phyloP scores from a whole-genome alignment of 768 basidiomycete species.

The Cystofilobasidium bisporidii region DNA sequence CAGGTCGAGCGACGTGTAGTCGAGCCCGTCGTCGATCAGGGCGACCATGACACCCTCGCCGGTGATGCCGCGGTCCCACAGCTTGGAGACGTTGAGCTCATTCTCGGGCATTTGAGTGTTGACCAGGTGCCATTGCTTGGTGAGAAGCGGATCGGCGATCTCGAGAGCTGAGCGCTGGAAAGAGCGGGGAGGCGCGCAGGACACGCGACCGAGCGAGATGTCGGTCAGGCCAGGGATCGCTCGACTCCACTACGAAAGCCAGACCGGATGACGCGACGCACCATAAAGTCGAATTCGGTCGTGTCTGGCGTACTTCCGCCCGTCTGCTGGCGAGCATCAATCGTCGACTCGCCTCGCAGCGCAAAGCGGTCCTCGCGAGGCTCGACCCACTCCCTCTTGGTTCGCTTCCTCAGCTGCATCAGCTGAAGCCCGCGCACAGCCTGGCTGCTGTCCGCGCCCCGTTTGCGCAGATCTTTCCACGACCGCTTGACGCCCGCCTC shows the following conservation, averaged over 20 bases:
- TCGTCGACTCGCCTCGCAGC: neutral
- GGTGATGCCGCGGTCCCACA: conserved; percentile 85
- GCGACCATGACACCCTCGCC: conserved; percentile 79
- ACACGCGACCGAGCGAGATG: neutral
- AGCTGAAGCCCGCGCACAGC: conserved; percentile 54
- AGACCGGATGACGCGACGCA: no score
- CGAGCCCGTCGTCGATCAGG: conserved; percentile 89
- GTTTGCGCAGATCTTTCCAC: neutral
- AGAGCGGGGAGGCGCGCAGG: no score
- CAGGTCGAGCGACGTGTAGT: conserved; percentile 67
- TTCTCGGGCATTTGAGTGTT: conserved; percentile 68
- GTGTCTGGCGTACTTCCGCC: neutral
- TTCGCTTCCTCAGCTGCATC: conserved; percentile 58
- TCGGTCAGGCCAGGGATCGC: neutral
- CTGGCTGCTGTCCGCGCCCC: neutral
- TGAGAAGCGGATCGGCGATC: conserved; percentile 72
- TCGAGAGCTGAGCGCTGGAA: conserved; percentile 44
- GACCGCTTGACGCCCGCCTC: conserved; percentile 3
- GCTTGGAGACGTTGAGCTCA: conserved; percentile 76
- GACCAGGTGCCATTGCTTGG: conserved; percentile 85
- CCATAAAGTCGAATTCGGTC: conserved; percentile 22
- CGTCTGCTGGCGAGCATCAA: neutral
- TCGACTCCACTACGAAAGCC: no score
- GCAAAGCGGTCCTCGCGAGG: neutral
- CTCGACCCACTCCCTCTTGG: conserved; percentile 46